phyloP scores from a whole-genome alignment of 345 rosid species.

The Eucalyptus cloeziana region DNA sequence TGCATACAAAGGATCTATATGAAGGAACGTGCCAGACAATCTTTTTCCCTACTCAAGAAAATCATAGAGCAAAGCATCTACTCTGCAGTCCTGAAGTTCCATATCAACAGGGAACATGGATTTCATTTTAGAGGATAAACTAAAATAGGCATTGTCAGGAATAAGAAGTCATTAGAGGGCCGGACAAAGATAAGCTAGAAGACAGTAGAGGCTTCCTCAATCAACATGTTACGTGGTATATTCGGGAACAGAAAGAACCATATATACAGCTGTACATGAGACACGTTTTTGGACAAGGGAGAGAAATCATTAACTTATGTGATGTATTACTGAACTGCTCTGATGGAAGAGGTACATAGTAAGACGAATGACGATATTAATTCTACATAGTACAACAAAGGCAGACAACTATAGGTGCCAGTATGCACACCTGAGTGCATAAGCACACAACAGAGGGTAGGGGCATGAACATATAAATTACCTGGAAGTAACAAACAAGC shows the following conservation, averaged over 20 bases:
- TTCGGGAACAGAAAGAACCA: background rate
- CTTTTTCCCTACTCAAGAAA: background rate
- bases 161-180: background rate
- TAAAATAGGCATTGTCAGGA: background rate
- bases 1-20: background rate
- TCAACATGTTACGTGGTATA: background rate
- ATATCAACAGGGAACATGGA: background rate
- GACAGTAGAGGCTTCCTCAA: background rate
- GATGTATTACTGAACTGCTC: background rate
- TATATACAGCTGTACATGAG: background rate
- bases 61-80: background rate
- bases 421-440: background rate
- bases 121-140: background rate
- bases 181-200: background rate
- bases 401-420: background rate
- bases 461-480: background rate
- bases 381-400: background rate
- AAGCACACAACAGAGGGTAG: background rate
- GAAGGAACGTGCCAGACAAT: background rate
- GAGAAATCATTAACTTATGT: background rate
- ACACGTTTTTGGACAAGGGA: background rate
- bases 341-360: background rate
- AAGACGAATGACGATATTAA: background rate
- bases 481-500: background rate
- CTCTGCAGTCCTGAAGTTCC: background rate